Percentiles rank a stretch among this genome's conserved stretches.
These are phyloP conservation scores for Ilyonectria mors-panacis DNA, from an alignment of 2,329 filamentous ascomycete species.

Conservation along the genomic window DNA sequence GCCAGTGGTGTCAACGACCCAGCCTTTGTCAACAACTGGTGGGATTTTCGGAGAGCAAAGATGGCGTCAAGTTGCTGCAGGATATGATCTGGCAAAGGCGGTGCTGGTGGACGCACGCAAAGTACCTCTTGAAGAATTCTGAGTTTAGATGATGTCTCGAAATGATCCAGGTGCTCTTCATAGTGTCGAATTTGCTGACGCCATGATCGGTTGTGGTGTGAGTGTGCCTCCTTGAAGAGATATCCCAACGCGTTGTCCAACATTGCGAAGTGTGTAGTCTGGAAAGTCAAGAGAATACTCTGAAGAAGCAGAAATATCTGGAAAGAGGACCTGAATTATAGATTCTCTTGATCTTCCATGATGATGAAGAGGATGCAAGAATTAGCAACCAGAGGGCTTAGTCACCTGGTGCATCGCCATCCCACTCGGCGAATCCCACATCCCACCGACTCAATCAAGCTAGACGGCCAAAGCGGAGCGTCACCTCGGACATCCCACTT, in stretches of 20 bases:
- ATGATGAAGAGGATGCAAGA: background rate
- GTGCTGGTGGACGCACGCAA: slow-evolving; percentile 35
- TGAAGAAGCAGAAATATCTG: slow-evolving; percentile 10
- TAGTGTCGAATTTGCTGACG: slow-evolving; percentile 29
- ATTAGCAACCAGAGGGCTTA: background rate
- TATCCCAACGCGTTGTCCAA: slow-evolving; percentile 19
- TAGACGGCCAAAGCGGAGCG: background rate
- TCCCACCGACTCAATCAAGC: background rate
- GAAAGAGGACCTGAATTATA: background rate
- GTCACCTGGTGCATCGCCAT: background rate
- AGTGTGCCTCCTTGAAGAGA: slow-evolving; percentile 31
- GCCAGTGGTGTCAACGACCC: slow-evolving; percentile 1
- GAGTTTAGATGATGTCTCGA: slow-evolving; percentile 35
- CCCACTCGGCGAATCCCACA: slow-evolving; percentile 25
- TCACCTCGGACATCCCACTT: slow-evolving; percentile 17
- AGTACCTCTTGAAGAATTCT: slow-evolving; percentile 31
- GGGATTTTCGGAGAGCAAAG: slow-evolving; percentile 5
- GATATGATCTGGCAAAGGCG: slow-evolving; percentile 21
- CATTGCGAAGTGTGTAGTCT: background rate
- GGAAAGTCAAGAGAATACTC: background rate
- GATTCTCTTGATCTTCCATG: background rate
- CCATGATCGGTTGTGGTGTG: background rate
- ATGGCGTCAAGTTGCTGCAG: slow-evolving; percentile 34
- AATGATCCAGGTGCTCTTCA: slow-evolving; percentile 28
- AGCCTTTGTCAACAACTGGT: slow-evolving; percentile 21